Evolutionary conservation across 2,329 filamentous ascomycete genomes (phyloP).

Genomic region (Chrysosporium queenslandicum): DNA sequence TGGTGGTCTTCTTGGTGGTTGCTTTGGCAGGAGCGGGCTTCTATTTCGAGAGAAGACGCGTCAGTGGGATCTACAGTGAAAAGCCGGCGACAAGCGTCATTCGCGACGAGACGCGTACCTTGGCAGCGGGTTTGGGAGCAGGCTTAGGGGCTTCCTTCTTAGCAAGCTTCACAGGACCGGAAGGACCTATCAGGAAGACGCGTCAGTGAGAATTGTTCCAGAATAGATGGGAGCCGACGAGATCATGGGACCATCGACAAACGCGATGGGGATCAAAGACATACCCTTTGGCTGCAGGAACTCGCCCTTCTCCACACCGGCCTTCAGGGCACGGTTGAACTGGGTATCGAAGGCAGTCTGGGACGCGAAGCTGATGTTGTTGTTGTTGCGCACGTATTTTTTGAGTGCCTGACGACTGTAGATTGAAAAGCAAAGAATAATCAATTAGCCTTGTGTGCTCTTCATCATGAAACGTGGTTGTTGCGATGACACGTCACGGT

Average conservation of each 20-base stretch:
- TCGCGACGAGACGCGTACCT: constrained; percentile 11
- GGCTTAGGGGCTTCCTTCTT: constrained; percentile 55
- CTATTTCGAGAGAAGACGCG: constrained; percentile 2
- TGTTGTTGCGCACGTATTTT: constrained; percentile 63
- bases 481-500: constrained; percentile 9
- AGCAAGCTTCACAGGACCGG: constrained; percentile 82
- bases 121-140: constrained; percentile 31
- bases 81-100: not conserved
- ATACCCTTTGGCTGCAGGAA: constrained; percentile 87
- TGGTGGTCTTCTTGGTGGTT: constrained; percentile 24
- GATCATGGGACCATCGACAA: too few species aligned
- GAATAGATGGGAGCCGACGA: constrained; percentile 1
- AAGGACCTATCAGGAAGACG: constrained; percentile 50
- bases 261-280: too few species aligned
- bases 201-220: constrained; percentile 23
- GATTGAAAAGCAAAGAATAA: constrained; percentile 11
- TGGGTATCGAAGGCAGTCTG: constrained; percentile 56
- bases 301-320: constrained; percentile 73
- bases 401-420: constrained; percentile 60
- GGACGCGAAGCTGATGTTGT: constrained; percentile 49
- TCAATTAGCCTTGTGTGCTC: constrained; percentile 1
- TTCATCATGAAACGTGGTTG: constrained; percentile 5
- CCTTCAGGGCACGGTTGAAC: constrained; percentile 76
- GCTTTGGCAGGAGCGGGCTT: constrained; percentile 24
- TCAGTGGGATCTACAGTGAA: not conserved